phyloP scores from a whole-genome alignment of 1,284 basidiomycete genomes.

The Fomitopsis pinicola region DNA sequence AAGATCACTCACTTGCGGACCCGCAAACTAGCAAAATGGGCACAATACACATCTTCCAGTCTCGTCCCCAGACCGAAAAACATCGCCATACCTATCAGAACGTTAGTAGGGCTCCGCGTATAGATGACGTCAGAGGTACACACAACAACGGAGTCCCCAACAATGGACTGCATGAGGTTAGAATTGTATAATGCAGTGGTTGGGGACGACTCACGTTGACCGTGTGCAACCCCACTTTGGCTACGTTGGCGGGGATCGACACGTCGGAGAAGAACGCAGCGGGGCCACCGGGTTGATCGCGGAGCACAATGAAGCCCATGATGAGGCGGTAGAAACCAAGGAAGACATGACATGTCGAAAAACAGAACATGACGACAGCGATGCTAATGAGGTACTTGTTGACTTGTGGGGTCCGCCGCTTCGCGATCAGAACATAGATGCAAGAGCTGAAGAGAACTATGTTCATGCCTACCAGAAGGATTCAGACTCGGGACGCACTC shows the following conservation, averaged over 20 bases:
- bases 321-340: constrained; percentile 35
- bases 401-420: constrained; percentile 24
- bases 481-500: neutral
- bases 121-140: constrained; percentile 6
- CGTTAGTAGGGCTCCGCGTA: neutral
- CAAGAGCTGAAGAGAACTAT: constrained; percentile 31
- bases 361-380: constrained; percentile 32
- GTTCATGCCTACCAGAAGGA: constrained; percentile 28
- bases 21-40: constrained; percentile 29
- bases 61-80: constrained; percentile 32
- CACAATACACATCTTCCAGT: constrained; percentile 29
- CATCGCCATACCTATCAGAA: constrained; percentile 32
- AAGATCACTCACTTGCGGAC: constrained; percentile 26
- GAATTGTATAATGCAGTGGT: neutral
- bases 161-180: constrained; percentile 23
- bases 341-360: constrained; percentile 34
- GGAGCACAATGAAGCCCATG: constrained; percentile 32
- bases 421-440: constrained; percentile 29
- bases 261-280: constrained; percentile 35
- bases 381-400: constrained; percentile 29
- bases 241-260: constrained; percentile 34
- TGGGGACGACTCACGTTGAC: constrained; percentile 24
- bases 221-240: constrained; percentile 35
- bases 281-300: constrained; percentile 30
- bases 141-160: constrained; percentile 34